Conservation (phyloP, 495 filamentous ascomycete genomes). For the Cudoniella acicularis region DNA sequence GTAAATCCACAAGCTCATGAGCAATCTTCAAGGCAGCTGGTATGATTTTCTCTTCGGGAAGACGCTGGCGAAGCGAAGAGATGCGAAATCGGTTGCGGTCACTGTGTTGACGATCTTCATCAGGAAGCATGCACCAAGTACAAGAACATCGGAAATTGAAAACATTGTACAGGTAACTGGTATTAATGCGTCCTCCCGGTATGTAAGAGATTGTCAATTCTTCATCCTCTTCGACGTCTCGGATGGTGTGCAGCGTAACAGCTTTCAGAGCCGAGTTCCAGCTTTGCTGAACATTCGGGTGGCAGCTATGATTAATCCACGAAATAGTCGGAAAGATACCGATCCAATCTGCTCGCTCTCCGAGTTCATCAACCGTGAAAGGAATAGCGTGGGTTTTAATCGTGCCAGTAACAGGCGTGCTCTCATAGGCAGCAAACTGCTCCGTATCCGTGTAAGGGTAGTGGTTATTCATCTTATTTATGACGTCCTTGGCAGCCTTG, state of each 20-base stretch:
- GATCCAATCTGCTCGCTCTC: neutral
- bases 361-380: neutral
- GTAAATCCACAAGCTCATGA: neutral
- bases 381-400: neutral
- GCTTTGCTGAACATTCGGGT: neutral
- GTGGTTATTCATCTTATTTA: neutral
- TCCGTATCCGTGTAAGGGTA: neutral
- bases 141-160: neutral
- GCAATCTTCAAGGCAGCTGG: neutral
- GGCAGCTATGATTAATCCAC: neutral
- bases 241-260: neutral
- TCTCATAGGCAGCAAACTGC: neutral
- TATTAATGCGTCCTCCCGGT: neutral
- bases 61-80: neutral
- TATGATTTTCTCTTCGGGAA: neutral
- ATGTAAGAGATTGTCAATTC: constrained; percentile 2
- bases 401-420: neutral
- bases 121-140: neutral
- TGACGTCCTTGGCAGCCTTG: neutral
- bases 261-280: neutral
- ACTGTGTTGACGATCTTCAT: neutral
- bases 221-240: neutral
- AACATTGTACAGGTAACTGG: neutral
- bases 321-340: neutral
- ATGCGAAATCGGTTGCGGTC: neutral